Conservation (phyloP, 2,329 filamentous ascomycete genomes). For the Curvularia eragrostidis region DNA sequence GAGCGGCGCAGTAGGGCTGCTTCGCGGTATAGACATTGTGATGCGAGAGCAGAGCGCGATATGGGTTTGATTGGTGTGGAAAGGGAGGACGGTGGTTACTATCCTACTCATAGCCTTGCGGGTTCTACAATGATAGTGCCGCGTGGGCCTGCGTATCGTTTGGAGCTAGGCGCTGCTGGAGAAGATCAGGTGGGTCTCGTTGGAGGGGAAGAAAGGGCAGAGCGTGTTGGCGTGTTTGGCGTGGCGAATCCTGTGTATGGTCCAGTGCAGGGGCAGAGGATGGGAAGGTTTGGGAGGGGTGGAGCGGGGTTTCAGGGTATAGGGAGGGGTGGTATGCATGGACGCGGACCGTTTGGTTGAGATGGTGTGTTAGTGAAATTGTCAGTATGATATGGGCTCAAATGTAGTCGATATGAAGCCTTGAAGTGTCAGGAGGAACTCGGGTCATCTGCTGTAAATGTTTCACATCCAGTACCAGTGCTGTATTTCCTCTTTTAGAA, state of each 20-base stretch:
- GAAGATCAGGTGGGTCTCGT: background rate
- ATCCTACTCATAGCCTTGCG: background rate
- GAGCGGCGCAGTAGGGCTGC: no score
- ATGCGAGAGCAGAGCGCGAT: no score
- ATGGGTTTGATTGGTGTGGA: background rate
- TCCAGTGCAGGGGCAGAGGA: background rate
- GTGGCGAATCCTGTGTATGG: background rate
- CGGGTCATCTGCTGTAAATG: no score
- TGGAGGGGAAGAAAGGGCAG: background rate
- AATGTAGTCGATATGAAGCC: no score
- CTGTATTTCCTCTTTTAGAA: no score
- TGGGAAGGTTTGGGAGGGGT: background rate
- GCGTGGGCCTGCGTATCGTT: background rate
- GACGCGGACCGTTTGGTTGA: background rate
- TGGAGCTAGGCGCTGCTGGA: background rate
- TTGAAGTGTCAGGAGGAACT: no score
- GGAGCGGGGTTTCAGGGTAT: background rate
- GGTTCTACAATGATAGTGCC: background rate
- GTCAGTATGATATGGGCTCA: no score
- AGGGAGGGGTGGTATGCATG: background rate
- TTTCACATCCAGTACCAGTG: no score
- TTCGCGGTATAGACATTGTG: no score
- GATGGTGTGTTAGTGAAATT: background rate
- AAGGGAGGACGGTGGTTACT: background rate
- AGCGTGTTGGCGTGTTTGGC: background rate